phyloP scores from a whole-genome alignment of 2,329 filamentous ascomycete genomes.

The Diplodia sapinea region DNA sequence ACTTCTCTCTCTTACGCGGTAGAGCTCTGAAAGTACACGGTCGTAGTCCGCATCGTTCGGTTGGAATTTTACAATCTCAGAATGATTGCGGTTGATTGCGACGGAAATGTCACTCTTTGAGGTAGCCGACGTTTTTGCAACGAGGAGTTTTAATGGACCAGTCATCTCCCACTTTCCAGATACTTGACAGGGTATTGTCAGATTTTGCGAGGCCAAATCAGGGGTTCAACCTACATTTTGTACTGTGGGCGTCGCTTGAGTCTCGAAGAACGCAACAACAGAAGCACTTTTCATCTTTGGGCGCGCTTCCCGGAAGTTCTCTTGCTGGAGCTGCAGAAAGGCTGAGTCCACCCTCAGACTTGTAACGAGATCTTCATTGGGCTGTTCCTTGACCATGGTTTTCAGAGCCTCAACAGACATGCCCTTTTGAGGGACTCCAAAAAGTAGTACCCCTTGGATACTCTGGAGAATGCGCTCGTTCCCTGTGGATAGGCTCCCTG shows the following conservation, averaged over 20 bases:
- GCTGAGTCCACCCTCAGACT: neutral
- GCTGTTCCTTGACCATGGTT: slow-evolving; percentile 3
- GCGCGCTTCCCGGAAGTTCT: neutral
- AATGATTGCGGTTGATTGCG: slow-evolving; percentile 5
- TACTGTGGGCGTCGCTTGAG: neutral
- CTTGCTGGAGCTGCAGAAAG: neutral
- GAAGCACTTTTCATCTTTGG: neutral
- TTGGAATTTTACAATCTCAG: neutral
- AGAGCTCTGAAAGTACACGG: too few species aligned
- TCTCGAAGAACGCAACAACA: slow-evolving; percentile 1
- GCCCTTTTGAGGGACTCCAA: neutral
- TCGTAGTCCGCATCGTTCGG: neutral
- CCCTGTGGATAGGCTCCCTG: too few species aligned
- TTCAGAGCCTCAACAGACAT: slow-evolving; percentile 2
- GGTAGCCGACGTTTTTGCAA: neutral
- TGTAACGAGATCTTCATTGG: neutral
- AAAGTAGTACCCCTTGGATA: neutral
- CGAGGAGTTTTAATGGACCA: neutral
- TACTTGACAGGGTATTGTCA: neutral
- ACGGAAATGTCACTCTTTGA: neutral
- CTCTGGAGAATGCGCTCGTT: neutral
- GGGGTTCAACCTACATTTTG: neutral
- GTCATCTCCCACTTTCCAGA: neutral
- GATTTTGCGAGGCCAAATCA: neutral
- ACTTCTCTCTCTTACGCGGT: too few species aligned